Evolutionary conservation across 1,139 yeast species (phyloP).

Genomic region (Yamadazyma blattariae): DNA sequence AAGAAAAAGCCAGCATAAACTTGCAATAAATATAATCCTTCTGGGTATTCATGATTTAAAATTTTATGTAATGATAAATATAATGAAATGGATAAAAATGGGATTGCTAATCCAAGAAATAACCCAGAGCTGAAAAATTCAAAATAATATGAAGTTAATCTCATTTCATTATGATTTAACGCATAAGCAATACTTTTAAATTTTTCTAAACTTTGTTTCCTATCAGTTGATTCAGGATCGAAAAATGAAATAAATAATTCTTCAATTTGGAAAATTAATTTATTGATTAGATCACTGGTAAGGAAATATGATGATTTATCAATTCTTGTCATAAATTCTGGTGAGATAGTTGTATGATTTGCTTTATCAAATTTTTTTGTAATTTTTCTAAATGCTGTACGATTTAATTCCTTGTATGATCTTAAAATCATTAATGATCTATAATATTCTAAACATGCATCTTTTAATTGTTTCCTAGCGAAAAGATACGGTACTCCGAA

Average conservation of each 20-base stretch:
- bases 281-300: conserved; percentile 65
- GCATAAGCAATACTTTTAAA: conserved; percentile 52
- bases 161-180: conserved; percentile 28
- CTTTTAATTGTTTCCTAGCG: conserved; percentile 73
- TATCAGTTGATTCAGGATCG: conserved; percentile 61
- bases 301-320: conserved; percentile 54
- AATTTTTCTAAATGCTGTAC: conserved; percentile 86
- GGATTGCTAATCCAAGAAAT: conserved; percentile 66
- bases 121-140: conserved; percentile 61
- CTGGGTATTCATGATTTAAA: conserved; percentile 37
- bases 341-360: conserved; percentile 46
- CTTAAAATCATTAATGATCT: conserved; percentile 74
- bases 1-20: conserved; percentile 91
- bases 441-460: conserved; percentile 77
- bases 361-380: conserved; percentile 87
- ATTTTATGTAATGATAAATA: conserved; percentile 48
- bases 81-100: conserved; percentile 54
- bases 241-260: conserved; percentile 65
- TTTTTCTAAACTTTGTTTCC: conserved; percentile 73
- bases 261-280: conserved; percentile 60
- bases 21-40: conserved; percentile 64
- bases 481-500: conserved; percentile 60
- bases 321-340: conserved; percentile 58
- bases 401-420: conserved; percentile 72
- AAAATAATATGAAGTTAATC: conserved; percentile 31